These are phyloP conservation scores for Neonectria ditissima DNA, from an alignment of 2,329 filamentous ascomycete species.

Conservation along the genomic window DNA sequence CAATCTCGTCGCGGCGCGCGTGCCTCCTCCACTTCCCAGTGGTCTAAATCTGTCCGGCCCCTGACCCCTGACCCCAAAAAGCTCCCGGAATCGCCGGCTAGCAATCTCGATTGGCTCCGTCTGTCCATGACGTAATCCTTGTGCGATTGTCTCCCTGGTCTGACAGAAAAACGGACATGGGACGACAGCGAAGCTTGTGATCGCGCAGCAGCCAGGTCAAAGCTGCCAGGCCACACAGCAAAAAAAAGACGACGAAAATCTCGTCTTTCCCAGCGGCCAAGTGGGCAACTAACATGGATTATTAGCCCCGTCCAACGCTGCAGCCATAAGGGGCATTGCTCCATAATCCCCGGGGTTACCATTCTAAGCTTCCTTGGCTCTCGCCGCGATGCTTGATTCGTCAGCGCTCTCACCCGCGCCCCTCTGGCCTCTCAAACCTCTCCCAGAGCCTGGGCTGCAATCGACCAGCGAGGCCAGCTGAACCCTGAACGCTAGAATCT, in stretches of 20 bases:
- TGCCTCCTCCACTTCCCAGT: conserved; percentile 18
- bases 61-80: conserved; percentile 18
- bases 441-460: neutral
- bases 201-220: conserved; percentile 5
- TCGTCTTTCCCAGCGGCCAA: neutral
- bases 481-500: conserved; percentile 21
- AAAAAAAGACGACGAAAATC: neutral
- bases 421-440: conserved; percentile 1
- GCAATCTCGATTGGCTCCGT: conserved; percentile 28
- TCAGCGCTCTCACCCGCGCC: neutral
- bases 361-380: conserved; percentile 25
- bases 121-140: conserved; percentile 39
- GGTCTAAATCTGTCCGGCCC: conserved; percentile 16
- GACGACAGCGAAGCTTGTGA: conserved; percentile 24
- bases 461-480: conserved; percentile 22
- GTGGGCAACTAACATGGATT: conserved; percentile 21
- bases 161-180: conserved; percentile 34
- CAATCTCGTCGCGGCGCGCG: conserved; percentile 1
- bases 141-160: conserved; percentile 18
- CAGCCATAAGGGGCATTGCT: conserved; percentile 28
- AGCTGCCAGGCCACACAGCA: neutral
- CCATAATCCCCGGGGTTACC: conserved; percentile 22
- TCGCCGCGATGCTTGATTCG: conserved; percentile 22
- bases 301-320: conserved; percentile 21
- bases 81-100: conserved; percentile 30